Evolutionary conservation across 2,329 filamentous ascomycete genomes (phyloP), one percentile per base, ranked within the genome.

Genomic region (Stemphylium vesicarium): DNA sequence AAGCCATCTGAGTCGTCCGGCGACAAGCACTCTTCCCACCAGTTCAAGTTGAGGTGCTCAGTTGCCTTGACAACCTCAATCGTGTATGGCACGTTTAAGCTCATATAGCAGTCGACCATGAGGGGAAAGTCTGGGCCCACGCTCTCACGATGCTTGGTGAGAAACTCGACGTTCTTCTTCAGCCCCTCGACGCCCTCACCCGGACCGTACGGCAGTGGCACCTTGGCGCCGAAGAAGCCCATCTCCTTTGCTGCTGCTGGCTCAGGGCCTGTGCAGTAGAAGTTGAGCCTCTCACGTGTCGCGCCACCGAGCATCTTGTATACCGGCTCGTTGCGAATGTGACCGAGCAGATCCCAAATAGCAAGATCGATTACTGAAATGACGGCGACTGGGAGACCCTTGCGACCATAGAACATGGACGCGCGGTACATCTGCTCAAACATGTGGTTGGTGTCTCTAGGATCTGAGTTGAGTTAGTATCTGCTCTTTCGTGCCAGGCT

Each of bases 21-120:
- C 26, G 88, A 90, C 59, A 97, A 80, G 62, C 92, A 96, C 80
- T 97, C 93, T 80, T 97, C 93, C 92, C 92, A 96, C 93, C 93
- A 97, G 80, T 96, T 92, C 74, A 97, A 93, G 76, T 94, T 85
- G 63, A 96, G 84, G 64, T 92, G 87, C 66, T 91, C 85, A 72
- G 89, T 92, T 46, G 88, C 89, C 78, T 93, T 90, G 57, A 90
- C 93, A 20, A 97, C 83, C 77, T 96, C 89, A 65, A 97, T 96
- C 4, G 91, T 96, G 79, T 97, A 97, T 1, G 90, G 81, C 22
- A 97, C 93, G 69, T 93, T 96, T 70, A 97, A 81, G 64, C 90
- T 93, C 93, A 97, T 97, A 79, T 96, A 97, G 82, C 93, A 97
- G 79, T 97, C 93, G 4, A 97, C 93, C 82, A 96, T 93, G 63